Conservation (phyloP, 2,329 filamentous ascomycete species). For the Colletotrichum viniferum region DNA sequence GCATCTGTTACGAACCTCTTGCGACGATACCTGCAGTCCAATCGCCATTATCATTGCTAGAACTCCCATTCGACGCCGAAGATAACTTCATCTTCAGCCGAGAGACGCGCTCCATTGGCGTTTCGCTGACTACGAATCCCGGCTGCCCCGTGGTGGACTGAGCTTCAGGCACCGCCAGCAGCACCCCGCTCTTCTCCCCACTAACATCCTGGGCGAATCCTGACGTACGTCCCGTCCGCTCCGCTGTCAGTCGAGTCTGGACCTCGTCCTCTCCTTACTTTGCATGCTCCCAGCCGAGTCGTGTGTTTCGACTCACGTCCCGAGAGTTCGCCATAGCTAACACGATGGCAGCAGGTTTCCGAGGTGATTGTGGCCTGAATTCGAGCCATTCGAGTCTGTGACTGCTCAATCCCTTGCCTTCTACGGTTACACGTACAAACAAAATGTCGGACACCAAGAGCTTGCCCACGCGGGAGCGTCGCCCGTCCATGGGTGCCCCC, state of each 20-base stretch:
- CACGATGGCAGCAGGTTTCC: neutral
- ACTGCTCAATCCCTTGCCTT: neutral
- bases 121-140: constrained; percentile 4
- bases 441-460: constrained; percentile 36
- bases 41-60: neutral
- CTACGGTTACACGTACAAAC: constrained; percentile 10
- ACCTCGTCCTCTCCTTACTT: neutral
- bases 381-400: neutral
- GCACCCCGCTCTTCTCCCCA: constrained; percentile 15
- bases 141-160: constrained; percentile 8
- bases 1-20: neutral
- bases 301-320: neutral
- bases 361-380: neutral
- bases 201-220: constrained; percentile 12
- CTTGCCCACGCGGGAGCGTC: constrained; percentile 71
- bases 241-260: constrained; percentile 11
- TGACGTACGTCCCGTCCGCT: constrained; percentile 7
- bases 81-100: neutral
- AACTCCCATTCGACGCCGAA: neutral
- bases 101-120: neutral
- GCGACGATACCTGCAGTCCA: neutral
- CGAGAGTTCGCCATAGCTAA: neutral
- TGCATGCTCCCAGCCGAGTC: neutral
- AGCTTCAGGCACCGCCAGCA: constrained; percentile 15
- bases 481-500: constrained; percentile 80